Evolutionary conservation across 305 asterid genomes (phyloP).

Genomic region (Plantago coronopus): DNA sequence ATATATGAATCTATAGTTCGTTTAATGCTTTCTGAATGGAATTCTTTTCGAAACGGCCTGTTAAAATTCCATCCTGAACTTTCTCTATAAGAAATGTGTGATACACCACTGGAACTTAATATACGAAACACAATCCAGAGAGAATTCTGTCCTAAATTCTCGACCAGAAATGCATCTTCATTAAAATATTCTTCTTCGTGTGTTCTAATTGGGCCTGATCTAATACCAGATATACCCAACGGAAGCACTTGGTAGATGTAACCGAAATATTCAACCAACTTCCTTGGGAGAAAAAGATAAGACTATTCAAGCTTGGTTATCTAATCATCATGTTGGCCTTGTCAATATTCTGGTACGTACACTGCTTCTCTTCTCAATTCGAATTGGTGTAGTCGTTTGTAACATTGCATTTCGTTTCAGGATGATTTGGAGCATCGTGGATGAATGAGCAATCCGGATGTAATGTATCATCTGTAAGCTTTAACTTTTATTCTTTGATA

Average conservation of each 20-base stretch:
- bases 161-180: not conserved
- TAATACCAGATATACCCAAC: slow-evolving; percentile 44
- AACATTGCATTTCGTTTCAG: slow-evolving; percentile 29
- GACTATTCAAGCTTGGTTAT: slow-evolving; percentile 73
- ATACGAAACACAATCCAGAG: no score
- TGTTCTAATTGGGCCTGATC: slow-evolving; percentile 18
- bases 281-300: slow-evolving; percentile 57
- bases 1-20: no score
- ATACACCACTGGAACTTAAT: no score
- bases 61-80: no score
- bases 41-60: no score
- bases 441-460: slow-evolving; percentile 37
- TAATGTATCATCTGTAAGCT: slow-evolving; percentile 24
- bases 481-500: not conserved
- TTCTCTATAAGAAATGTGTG: no score
- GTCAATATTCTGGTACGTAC: slow-evolving; percentile 56
- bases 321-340: slow-evolving; percentile 39
- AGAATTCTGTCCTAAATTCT: no score
- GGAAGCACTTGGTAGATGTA: slow-evolving; percentile 64
- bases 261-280: slow-evolving; percentile 88
- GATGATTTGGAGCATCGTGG: slow-evolving; percentile 74
- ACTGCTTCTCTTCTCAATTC: not conserved
- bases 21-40: no score
- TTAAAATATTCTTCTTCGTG: not conserved
- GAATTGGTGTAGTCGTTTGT: slow-evolving; percentile 12